Percentiles rank a stretch among this genome's conserved stretches.
Conservation (phyloP, 768 basidiomycete species). For the Neoboletus subvelutipes region DNA sequence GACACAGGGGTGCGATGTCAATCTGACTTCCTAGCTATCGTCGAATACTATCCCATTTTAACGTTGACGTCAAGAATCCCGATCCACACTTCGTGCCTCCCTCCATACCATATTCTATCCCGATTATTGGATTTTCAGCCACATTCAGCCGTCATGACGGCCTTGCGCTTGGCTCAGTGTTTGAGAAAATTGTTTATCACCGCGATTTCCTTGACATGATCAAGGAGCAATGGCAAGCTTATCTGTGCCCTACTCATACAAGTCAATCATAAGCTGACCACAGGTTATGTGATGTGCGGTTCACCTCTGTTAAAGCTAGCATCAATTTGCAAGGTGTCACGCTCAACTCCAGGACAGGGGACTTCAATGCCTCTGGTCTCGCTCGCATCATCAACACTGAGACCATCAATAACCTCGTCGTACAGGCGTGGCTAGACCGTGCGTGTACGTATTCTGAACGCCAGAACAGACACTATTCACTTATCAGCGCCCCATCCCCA, state of each 20-base stretch:
- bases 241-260: neutral
- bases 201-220: constrained; percentile 91
- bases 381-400: constrained; percentile 81
- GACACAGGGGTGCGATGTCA: neutral
- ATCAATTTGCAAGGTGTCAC: constrained; percentile 69
- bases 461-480: constrained; percentile 3
- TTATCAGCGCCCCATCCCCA: neutral
- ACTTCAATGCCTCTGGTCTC: constrained; percentile 78
- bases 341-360: constrained; percentile 67
- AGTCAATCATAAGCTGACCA: neutral
- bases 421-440: constrained; percentile 83
- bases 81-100: constrained; percentile 42
- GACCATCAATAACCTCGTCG: constrained; percentile 72
- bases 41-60: constrained; percentile 80
- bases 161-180: constrained; percentile 83
- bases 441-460: constrained; percentile 53
- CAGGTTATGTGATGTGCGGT: constrained; percentile 84
- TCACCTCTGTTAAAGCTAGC: constrained; percentile 77
- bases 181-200: constrained; percentile 91
- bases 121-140: constrained; percentile 92
- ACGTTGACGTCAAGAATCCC: constrained; percentile 59
- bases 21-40: constrained; percentile 57
- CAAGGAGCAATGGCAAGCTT: constrained; percentile 75
- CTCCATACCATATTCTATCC: constrained; percentile 50
- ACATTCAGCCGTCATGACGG: constrained; percentile 94